A percentile compares a stretch with the other conserved stretches of the same genome.
These are phyloP conservation scores for Sequoia sempervirens DNA, from an alignment of 75 land plant genomes.

Conservation along the genomic window DNA sequence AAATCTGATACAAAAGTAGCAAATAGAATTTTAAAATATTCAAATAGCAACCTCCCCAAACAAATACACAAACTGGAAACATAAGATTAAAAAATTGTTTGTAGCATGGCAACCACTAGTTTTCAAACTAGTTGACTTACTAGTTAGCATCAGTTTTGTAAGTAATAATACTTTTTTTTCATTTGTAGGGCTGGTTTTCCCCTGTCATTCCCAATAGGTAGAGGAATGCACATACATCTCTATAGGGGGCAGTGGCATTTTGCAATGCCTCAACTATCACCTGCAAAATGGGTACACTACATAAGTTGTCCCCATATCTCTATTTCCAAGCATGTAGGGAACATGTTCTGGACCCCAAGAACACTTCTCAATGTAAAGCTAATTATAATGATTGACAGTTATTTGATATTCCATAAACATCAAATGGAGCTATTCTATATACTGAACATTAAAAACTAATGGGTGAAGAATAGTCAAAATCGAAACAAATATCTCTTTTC, in stretches of 20 bases:
- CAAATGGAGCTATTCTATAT: background rate
- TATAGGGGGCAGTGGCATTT: background rate
- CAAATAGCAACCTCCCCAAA: background rate
- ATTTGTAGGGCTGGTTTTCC: background rate
- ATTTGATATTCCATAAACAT: background rate
- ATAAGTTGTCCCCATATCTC: background rate
- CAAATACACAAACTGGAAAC: background rate
- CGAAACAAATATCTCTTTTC: background rate
- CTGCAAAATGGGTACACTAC: background rate
- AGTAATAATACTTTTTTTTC: background rate
- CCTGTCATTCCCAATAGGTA: background rate
- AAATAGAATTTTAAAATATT: background rate
- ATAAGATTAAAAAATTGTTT: background rate
- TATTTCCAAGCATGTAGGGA: background rate
- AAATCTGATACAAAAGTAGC: background rate
- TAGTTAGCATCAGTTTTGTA: background rate
- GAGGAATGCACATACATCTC: background rate
- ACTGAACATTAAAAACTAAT: conserved; percentile 1
- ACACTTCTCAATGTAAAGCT: background rate
- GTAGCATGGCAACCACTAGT: background rate
- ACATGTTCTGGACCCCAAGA: background rate
- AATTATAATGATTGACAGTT: background rate
- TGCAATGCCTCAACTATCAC: background rate
- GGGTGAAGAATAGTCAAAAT: background rate
- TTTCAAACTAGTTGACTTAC: background rate